phyloP scores from a whole-genome alignment of 768 basidiomycete genomes.

The Melanogaster broomeanus region DNA sequence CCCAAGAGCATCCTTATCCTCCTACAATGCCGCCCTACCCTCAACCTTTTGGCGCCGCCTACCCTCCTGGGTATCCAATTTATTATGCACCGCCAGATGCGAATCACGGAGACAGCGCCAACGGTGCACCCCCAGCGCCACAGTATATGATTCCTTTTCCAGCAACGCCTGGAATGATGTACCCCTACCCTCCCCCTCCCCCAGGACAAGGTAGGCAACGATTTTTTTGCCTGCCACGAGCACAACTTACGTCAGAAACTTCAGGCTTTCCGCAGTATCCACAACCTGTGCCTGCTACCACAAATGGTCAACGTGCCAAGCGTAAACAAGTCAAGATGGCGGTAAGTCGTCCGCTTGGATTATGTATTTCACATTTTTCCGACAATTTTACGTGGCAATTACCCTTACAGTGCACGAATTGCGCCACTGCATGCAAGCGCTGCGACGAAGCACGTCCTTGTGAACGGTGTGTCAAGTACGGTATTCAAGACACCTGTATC shows the following conservation, averaged over 20 bases:
- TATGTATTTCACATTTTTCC: not conserved
- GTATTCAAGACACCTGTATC: constrained; percentile 53
- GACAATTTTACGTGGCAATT: not conserved
- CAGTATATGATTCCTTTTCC: constrained; percentile 41
- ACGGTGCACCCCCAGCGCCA: constrained; percentile 25
- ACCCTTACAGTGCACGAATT: constrained; percentile 51
- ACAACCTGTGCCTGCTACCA: constrained; percentile 21
- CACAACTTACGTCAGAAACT: constrained; percentile 17
- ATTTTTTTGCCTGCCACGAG: constrained; percentile 3
- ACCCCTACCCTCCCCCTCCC: constrained; percentile 42
- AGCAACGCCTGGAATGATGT: constrained; percentile 44
- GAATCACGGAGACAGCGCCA: constrained; percentile 35
- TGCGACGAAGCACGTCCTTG: constrained; percentile 63
- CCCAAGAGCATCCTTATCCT: constrained; percentile 36
- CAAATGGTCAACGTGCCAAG: constrained; percentile 37
- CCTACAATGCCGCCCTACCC: constrained; percentile 29
- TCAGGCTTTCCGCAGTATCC: constrained; percentile 34
- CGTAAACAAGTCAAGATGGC: constrained; percentile 63
- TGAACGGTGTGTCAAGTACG: constrained; percentile 64
- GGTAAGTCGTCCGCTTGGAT: constrained; percentile 34
- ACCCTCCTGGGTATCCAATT: constrained; percentile 34
- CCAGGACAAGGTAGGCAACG: constrained; percentile 36
- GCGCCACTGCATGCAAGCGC: constrained; percentile 57
- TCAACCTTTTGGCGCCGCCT: constrained; percentile 27
- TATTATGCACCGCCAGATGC: constrained; percentile 34